Evolutionary conservation across 371 early-diverging fungal genomes (phyloP), one percentile per base, ranked within the genome.

Genomic region (Mucor irregularis): DNA sequence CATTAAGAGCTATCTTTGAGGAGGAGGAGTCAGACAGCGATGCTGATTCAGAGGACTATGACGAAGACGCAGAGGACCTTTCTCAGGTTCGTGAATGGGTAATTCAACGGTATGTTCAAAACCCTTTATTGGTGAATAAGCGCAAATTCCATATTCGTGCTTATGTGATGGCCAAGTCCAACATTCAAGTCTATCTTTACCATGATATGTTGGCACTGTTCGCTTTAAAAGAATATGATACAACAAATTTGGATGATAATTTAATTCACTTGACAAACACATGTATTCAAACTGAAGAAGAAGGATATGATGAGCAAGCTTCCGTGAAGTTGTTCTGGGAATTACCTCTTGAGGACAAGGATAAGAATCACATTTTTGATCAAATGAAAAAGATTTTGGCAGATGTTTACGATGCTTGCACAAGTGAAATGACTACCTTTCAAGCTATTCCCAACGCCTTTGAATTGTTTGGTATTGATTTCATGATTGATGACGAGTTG

Each of bases 61-160:
- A 60, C 5, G 29, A 35, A 3, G 69, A 65, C 45, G 44, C 40
- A 25, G 78, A 71, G 19, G 76, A 79, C 42, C 40, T 81, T 26
- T 69, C 81, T 9, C 86, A 86, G 53, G 76, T 87, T 16, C 74
- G 85, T 35, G 89, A 89, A 57, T 89, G 85, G 85, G 89, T 88
- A 11, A 78, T 88, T 16, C 88, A 89, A 55, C 73, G 83, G 3
- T 88, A 89, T 58, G 80, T 88, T 10, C 67, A 76, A 44, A 59
- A 71, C 3, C 89, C 89, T 1, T 51, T 88, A 29, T 61, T 89
- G 22, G 66, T 87, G 22, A 45, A 74, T n/a, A 65, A 77, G 17
- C 81, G 86, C 62, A 89, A 89, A 61, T 89, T 89, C 69, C 89
- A 89, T 56, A 74, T 89, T 6, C 82, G 89, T n/a, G 81, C 80